Base-by-base conservation (phyloP, 2,329 filamentous ascomycete genomes). In the Microdochium nivale region DNA sequence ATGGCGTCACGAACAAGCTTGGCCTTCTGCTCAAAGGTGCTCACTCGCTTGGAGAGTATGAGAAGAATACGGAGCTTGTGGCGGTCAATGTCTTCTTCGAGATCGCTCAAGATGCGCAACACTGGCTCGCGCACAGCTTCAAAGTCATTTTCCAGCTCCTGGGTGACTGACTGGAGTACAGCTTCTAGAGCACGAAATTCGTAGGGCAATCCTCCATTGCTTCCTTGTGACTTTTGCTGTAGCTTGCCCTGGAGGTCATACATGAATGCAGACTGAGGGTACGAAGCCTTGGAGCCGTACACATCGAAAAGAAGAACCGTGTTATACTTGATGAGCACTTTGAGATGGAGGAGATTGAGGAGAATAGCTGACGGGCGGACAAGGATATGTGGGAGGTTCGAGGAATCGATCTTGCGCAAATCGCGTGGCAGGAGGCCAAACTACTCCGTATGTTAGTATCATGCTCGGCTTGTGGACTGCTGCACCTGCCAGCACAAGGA, bases 21-120 rank as follows among this genome's bases (percentile, higher is more conserved):
- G 16, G 90, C 92, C 67, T 96, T 97, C 69, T 97, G 94, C 71
- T 97, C 94, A 67, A 99, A 99, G 2, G 91, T 96, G 66, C 90
- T 94, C 49, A 99, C 79, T 61, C 92, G 89, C 73, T 99, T 99
- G 24, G 90, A 96, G 65, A 96, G 86, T 53, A 97, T 91, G 52
- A 99, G 83, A 47, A 99, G 78, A 59, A 95, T 82, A 8, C 94
- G 82, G 48, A 99, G 77, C 73, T 96, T 96, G 67, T 97, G 90
- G 44, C 94, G 79, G 66, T 97, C 92, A 54, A 99, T 96, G 59
- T 97, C 94, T 62, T 96, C 91, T 71, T 99, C 94, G 8, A 99
- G 77, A 60, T 96, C 91, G 60, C 87, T 81, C 27, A 99, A 76
- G 46, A 97, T 88, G 46, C 86, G 82, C 58, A 96, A 88, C 23